phyloP scores from a whole-genome alignment of 148 eudicot genomes.

The Suaeda aralocaspica region DNA sequence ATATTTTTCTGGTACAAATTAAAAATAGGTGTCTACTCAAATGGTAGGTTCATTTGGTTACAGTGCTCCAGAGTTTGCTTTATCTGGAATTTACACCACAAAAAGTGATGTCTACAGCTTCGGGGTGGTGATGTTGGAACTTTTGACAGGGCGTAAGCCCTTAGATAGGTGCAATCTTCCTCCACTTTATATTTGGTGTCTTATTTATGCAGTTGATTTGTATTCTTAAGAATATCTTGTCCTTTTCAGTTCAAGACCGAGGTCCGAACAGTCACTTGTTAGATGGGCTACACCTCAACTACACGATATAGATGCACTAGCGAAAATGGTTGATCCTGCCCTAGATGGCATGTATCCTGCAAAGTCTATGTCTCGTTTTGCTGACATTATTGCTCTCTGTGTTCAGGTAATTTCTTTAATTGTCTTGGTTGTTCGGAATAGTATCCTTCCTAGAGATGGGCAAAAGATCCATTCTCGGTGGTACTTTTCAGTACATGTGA shows the following conservation, averaged over 20 bases:
- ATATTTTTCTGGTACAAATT: constrained; percentile 14
- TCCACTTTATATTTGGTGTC: constrained; percentile 1
- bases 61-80: constrained; percentile 97
- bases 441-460: background rate
- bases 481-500: no score
- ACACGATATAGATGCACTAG: constrained; percentile 89
- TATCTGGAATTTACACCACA: constrained; percentile 91
- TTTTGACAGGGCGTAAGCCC: constrained; percentile 93
- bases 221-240: constrained; percentile 7
- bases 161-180: constrained; percentile 67
- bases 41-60: constrained; percentile 97
- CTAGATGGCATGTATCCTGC: constrained; percentile 98
- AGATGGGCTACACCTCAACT: constrained; percentile 99
- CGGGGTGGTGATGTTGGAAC: constrained; percentile 98
- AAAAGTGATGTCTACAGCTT: constrained; percentile 98
- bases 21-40: constrained; percentile 71
- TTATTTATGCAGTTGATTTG: background rate
- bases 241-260: constrained; percentile 69
- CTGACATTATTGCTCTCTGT: constrained; percentile 88
- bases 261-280: constrained; percentile 94
- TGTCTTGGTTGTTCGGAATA: no score
- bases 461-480: background rate
- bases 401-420: constrained; percentile 66
- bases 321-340: constrained; percentile 89
- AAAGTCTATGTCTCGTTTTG: constrained; percentile 91